These are phyloP conservation scores for Globisporangium nagaii DNA, from an alignment of 352 stramenopile species.

Conservation along the genomic window DNA sequence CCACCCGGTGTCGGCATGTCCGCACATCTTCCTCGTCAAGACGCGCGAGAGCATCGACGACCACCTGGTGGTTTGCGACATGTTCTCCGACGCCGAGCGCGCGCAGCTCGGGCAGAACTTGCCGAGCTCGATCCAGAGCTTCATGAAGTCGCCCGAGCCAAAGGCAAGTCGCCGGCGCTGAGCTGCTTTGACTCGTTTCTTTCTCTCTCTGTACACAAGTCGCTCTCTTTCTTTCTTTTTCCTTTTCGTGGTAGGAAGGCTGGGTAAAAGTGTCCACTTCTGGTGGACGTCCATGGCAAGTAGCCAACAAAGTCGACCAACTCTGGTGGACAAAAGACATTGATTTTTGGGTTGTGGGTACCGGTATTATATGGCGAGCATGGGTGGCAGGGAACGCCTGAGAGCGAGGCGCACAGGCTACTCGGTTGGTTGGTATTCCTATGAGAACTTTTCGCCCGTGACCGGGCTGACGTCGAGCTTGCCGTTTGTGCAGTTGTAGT, in stretches of 20 bases:
- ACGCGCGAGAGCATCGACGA: conserved; percentile 62
- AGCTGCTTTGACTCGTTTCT: too few species aligned
- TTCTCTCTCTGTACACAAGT: too few species aligned
- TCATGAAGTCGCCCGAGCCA: conserved; percentile 17
- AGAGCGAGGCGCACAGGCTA: background rate
- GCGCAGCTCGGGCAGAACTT: conserved; percentile 26
- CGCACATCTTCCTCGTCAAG: conserved; percentile 60
- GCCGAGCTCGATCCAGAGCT: conserved; percentile 22
- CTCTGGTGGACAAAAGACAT: background rate
- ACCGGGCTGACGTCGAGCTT: conserved; percentile 79
- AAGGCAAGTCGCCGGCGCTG: conserved; percentile 5
- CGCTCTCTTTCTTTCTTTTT: too few species aligned
- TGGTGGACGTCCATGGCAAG: too few species aligned
- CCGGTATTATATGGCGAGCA: conserved; percentile 2
- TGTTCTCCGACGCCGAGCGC: conserved; percentile 56
- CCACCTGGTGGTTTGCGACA: conserved; percentile 61
- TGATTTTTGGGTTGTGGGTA: background rate
- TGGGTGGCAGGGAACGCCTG: background rate
- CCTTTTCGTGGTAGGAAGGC: too few species aligned
- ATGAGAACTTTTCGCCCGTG: conserved; percentile 76
- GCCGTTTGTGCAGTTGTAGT: conserved; percentile 87
- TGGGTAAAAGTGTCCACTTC: too few species aligned
- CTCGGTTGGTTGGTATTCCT: conserved; percentile 2
- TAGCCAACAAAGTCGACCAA: background rate
- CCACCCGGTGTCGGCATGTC: conserved; percentile 45